Evolutionary conservation across 208 protist genomes (phyloP), one percentile per base, ranked within the genome.

Genomic region (Lotmaria passim): DNA sequence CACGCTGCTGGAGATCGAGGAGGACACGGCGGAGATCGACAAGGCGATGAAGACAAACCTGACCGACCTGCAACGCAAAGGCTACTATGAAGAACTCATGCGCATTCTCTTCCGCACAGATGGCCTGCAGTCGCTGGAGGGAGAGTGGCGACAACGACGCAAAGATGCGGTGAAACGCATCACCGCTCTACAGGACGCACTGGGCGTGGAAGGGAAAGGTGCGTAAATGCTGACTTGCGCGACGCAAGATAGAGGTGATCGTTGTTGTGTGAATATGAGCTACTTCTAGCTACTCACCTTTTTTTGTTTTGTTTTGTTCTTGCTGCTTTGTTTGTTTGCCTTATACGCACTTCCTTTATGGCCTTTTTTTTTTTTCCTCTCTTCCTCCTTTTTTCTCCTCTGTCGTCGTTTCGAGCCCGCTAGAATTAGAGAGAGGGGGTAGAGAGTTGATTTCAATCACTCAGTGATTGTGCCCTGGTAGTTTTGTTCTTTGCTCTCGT

Each of bases 21-120:
- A 78, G 36, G 82, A 87, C 41, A 64, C 85, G 3, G 47, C 38
- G 3, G 23, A 24, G n/a, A 85, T 95, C 21, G 78, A 79, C 14
- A 28, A 31, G 4, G 31, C 83, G n/a, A 57, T 78, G 41, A 43
- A 60, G 0, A 28, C 28, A 7, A 55, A 57, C 0, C 52, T 85
- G 28, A 78, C 83, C 7, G 73, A 79, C 3, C 34, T 81, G 39
- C 66, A 88, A 61, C 70, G 80, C 17, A 87, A 86, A 34, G 87
- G 87, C 26, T 91, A 89, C 58, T 93, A 95, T 53, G 90, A 95
- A 57, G 78, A 87, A 60, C 76, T 95, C 2, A 95, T 95, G 90
- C 85, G 87, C 43, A 84, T 95, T 61, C 72, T 95, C 0, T 90
- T 95, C 53, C 78, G 81, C 48, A 85, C 81, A 0, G 90, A 95